Conservation (phyloP, 495 filamentous ascomycete genomes). For the Aspergillus panamensis region DNA sequence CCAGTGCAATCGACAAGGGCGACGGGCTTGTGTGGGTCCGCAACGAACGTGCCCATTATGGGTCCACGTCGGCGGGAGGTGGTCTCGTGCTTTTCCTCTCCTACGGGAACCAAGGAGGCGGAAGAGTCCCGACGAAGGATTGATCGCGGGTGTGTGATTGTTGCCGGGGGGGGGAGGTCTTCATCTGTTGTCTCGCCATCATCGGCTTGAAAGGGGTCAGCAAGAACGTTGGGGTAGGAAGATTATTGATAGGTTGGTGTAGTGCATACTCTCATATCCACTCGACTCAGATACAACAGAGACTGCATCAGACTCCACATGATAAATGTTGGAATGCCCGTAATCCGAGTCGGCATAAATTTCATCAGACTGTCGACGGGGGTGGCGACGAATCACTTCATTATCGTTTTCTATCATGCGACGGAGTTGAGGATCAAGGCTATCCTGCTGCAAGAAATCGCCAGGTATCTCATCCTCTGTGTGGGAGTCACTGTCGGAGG, state of each 20-base stretch:
- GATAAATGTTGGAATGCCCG: slow-evolving; percentile 47
- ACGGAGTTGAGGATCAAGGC: slow-evolving; percentile 64
- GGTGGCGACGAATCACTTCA: slow-evolving; percentile 42
- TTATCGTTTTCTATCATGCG: slow-evolving; percentile 64
- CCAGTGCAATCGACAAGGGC: slow-evolving; percentile 67
- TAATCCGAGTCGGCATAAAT: slow-evolving; percentile 46
- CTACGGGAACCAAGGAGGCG: slow-evolving; percentile 41
- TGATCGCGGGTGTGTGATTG: slow-evolving; percentile 52
- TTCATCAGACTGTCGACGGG: slow-evolving; percentile 41
- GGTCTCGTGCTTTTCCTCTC: slow-evolving; percentile 51
- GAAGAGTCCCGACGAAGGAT: slow-evolving; percentile 53
- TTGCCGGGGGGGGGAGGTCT: slow-evolving; percentile 59
- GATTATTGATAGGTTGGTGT: slow-evolving; percentile 5
- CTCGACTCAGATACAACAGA: slow-evolving; percentile 56
- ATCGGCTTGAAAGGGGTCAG: slow-evolving; percentile 66
- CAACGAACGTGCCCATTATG: slow-evolving; percentile 51
- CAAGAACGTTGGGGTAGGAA: slow-evolving; percentile 23
- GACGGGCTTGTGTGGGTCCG: slow-evolving; percentile 64
- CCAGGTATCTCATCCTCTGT: slow-evolving; percentile 62
- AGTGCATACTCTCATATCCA: slow-evolving; percentile 70
- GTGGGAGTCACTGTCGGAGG: slow-evolving; percentile 50
- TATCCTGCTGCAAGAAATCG: slow-evolving; percentile 68
- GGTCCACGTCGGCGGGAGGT: slow-evolving; percentile 53
- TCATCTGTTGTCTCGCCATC: slow-evolving; percentile 82
- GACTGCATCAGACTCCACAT: slow-evolving; percentile 51